A percentile compares a stretch with the other conserved stretches of the same genome.
phyloP scores from a whole-genome alignment of 2,329 filamentous ascomycete species.

The Cordyceps cicadae region DNA sequence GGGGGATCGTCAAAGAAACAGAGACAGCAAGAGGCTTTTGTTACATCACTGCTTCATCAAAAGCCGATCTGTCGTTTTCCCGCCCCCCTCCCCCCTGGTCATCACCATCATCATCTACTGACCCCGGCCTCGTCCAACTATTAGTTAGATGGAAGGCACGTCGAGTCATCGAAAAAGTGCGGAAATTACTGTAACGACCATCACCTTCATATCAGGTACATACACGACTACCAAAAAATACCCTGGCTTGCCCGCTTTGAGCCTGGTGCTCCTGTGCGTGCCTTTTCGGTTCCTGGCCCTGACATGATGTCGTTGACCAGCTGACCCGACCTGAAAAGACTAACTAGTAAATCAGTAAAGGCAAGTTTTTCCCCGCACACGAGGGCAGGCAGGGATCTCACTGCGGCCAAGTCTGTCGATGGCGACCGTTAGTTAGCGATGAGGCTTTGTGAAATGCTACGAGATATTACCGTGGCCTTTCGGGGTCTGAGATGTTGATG shows the following conservation, averaged over 20 bases:
- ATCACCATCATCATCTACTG: neutral
- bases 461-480: neutral
- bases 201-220: neutral
- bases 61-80: conserved; percentile 2
- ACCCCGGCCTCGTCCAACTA: neutral
- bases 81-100: neutral
- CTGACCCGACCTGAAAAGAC: conserved; percentile 2
- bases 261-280: neutral
- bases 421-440: too few relatives aligned
- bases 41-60: neutral
- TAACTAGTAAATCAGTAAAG: neutral
- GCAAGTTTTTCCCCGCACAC: neutral
- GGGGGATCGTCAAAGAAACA: neutral
- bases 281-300: conserved; percentile 5
- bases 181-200: neutral
- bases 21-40: neutral
- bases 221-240: too few relatives aligned
- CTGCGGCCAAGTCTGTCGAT: too few relatives aligned
- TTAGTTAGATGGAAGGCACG: neutral
- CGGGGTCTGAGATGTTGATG: neutral
- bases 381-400: neutral
- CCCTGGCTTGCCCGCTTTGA: neutral
- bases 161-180: neutral
- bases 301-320: conserved; percentile 10
- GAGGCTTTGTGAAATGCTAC: neutral